Evolutionary conservation across 148 eudicot species (phyloP), one percentile per base, ranked within the genome.

Genomic region (Arbutus unedo): DNA sequence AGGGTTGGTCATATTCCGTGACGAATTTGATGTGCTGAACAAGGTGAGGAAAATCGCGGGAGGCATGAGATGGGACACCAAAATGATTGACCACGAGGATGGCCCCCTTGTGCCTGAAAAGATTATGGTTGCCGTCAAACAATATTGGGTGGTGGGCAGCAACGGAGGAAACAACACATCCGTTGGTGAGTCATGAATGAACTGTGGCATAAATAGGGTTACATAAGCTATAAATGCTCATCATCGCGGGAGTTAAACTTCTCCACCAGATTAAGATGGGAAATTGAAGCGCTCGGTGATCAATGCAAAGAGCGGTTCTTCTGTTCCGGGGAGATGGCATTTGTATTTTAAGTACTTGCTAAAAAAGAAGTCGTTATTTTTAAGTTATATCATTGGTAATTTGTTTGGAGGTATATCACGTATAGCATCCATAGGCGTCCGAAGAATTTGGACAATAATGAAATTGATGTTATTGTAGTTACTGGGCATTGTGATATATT

Each of bases 41-140:
- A 92, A 90, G 82, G 94, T 94, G 80, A 87, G 83, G 83, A 86
- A 89, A 79, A 88, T 94, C 9, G 91, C 88, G 11, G 86, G 92
- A 31, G 98, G 94, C 25, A 92, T 94, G 98, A 91, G 93, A 85
- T 94, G 96, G 96, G 91, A 94, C 56, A 72, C 88, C 50, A 92
- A 90, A 90, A 55, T 94, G 88, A n/a, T 88, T 74, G 98, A 94
- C 86, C 98, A 94, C 67, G 96, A 94, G 74, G 94, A 94, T n/a
- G 98, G 98, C 7, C 98, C 94, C 18, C 84, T 94, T n/a, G 93
- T 92, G 38, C 92, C 98, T 11, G 90, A 94, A 85, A 94, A 94
- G 82, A 87, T 94, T 54, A 81, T 94, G 51, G 84, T 91, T 31
- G 93, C 90, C 3, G 82, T 85, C 18, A 94, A 94, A 81, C 94